Percentiles rank a stretch among this genome's conserved stretches.
Evolutionary conservation across 495 filamentous ascomycete genomes (phyloP).

Genomic region (Aspergillus kassunensis): DNA sequence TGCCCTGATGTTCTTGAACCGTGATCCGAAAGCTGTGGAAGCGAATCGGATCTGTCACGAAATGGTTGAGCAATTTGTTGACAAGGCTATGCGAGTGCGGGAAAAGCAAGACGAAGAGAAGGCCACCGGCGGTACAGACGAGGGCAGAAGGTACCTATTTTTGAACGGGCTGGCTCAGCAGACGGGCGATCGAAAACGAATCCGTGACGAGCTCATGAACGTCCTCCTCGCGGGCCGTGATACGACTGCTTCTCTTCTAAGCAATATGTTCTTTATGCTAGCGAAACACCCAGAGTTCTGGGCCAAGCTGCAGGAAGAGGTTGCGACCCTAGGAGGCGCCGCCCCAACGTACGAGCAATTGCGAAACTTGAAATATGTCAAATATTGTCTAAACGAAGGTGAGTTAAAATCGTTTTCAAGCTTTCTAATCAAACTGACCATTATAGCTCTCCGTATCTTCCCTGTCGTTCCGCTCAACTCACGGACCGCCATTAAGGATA

Average conservation of each 20-base stretch:
- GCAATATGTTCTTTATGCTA: constrained; percentile 53
- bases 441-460: constrained; percentile 54
- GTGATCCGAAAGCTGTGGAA: constrained; percentile 11
- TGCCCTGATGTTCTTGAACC: constrained; percentile 3
- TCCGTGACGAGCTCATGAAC: constrained; percentile 14
- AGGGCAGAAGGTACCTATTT: constrained; percentile 11
- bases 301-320: constrained; percentile 49
- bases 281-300: constrained; percentile 44
- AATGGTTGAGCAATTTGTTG: constrained; percentile 12
- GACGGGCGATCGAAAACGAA: constrained; percentile 9
- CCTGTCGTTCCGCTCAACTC: constrained; percentile 71
- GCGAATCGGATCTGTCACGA: constrained; percentile 12
- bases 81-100: constrained; percentile 12
- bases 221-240: constrained; percentile 57
- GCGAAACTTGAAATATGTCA: constrained; percentile 72
- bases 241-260: constrained; percentile 58
- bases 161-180: constrained; percentile 15
- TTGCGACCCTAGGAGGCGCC: constrained; percentile 19
- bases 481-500: constrained; percentile 62
- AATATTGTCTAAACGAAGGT: constrained; percentile 51
- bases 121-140: not conserved
- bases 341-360: constrained; percentile 55
- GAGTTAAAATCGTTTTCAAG: not conserved
- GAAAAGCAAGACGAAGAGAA: constrained; percentile 11
- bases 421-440: not conserved